These are phyloP conservation scores for Mucor saturninus DNA, from an alignment of 371 early-diverging fungal genomes.

Conservation along the genomic window DNA sequence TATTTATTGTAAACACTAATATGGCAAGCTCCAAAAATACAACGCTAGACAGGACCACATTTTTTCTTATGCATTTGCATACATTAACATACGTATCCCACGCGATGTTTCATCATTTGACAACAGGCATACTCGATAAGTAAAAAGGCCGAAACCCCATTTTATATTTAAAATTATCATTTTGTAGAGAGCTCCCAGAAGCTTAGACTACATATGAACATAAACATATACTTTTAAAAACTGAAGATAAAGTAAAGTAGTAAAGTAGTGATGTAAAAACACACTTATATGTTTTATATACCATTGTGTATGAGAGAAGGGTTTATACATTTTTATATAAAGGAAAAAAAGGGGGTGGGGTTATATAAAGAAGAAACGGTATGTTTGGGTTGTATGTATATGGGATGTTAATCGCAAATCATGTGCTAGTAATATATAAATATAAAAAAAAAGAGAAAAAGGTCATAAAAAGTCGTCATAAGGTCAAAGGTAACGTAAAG, in stretches of 20 bases:
- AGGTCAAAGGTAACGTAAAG: not conserved
- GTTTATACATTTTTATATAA: constrained; percentile 6
- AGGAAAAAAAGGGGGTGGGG: not conserved
- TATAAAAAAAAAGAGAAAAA: not conserved
- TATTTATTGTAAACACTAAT: too few relatives aligned
- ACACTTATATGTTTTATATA: not conserved
- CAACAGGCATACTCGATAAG: not conserved
- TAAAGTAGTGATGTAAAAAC: not conserved
- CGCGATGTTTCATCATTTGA: constrained; percentile 1
- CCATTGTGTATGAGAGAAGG: not conserved
- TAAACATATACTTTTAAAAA: too few relatives aligned
- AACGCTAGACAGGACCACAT: too few relatives aligned
- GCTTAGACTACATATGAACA: too few relatives aligned
- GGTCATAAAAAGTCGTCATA: not conserved
- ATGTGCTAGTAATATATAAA: not conserved
- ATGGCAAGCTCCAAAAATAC: too few relatives aligned
- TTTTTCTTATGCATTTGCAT: not conserved
- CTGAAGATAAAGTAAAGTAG: not conserved
- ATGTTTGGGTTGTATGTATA: not conserved
- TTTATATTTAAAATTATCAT: too few relatives aligned
- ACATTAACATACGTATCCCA: not conserved
- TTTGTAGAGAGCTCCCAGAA: not conserved
- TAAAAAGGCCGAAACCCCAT: not conserved
- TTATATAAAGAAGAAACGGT: constrained; percentile 1
- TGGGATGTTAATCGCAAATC: not conserved